These are phyloP conservation scores for Cladosporium colombiae DNA, from an alignment of 2,329 filamentous ascomycete species.

Conservation along the genomic window DNA sequence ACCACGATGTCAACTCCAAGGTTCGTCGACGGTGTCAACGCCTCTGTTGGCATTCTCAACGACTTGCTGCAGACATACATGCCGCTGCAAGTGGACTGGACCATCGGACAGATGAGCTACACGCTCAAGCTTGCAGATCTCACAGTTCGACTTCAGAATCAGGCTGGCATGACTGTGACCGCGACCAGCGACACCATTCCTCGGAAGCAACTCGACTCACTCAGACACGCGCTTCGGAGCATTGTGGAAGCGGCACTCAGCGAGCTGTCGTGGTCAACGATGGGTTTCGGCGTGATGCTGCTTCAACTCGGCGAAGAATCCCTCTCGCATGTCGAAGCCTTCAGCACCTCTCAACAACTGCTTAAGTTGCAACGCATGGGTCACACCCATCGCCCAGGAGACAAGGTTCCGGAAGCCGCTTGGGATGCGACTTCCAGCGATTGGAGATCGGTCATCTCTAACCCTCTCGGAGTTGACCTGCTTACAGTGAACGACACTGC, in stretches of 20 bases:
- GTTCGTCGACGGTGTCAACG: not conserved
- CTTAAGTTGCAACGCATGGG: not conserved
- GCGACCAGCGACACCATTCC: not conserved
- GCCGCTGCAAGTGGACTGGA: not conserved
- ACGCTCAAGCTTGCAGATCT: not conserved
- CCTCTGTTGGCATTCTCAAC: not conserved
- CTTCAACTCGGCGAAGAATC: not conserved
- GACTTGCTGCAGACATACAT: slow-evolving; percentile 8
- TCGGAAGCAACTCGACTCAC: not conserved
- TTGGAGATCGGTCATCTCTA: not conserved
- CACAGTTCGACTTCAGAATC: not conserved
- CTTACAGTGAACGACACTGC: slow-evolving; percentile 21
- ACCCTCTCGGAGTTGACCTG: slow-evolving; percentile 18
- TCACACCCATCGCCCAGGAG: not conserved
- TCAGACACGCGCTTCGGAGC: not conserved
- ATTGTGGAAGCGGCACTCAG: not conserved
- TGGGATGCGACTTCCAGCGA: slow-evolving; percentile 7
- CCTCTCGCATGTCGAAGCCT: not conserved
- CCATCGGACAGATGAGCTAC: not conserved
- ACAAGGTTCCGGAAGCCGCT: not conserved
- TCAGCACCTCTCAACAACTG: not conserved
- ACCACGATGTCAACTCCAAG: not conserved
- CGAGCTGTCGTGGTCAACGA: not conserved
- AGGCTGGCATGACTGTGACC: not conserved
- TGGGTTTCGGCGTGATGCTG: slow-evolving; percentile 8